These are phyloP conservation scores for Bremia lactucae DNA, from an alignment of 352 stramenopile species.

Conservation along the genomic window DNA sequence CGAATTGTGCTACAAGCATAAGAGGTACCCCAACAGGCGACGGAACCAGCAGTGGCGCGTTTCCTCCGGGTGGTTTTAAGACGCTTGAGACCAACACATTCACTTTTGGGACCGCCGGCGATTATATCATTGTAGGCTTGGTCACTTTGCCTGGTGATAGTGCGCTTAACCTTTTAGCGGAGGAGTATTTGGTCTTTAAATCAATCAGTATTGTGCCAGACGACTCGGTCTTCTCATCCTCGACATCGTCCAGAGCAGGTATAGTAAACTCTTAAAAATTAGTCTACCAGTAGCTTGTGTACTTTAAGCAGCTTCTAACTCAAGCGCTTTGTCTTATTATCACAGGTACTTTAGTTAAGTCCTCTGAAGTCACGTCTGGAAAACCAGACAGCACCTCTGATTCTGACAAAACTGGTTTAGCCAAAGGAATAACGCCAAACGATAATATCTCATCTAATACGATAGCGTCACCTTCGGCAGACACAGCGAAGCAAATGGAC, in stretches of 20 bases:
- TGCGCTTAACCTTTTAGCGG: slow-evolving; percentile 32
- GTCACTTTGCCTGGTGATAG: slow-evolving; percentile 47
- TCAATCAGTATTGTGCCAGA: slow-evolving; percentile 54
- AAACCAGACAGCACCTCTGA: slow-evolving; percentile 1
- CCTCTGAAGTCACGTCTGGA: slow-evolving; percentile 4
- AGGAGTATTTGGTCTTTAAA: slow-evolving; percentile 58
- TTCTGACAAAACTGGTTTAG: too few relatives aligned
- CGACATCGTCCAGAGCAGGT: slow-evolving; percentile 18
- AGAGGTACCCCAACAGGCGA: slow-evolving; percentile 28
- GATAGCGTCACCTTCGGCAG: slow-evolving; percentile 4
- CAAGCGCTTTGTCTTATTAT: slow-evolving; percentile 11
- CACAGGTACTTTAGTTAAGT: slow-evolving; percentile 12
- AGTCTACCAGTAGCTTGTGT: too few relatives aligned
- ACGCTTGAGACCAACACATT: slow-evolving; percentile 38
- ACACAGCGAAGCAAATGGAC: slow-evolving; percentile 1
- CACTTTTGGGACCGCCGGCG: slow-evolving; percentile 32
- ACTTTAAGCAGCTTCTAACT: too few relatives aligned
- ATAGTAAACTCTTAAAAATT: slow-evolving; percentile 7
- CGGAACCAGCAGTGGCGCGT: slow-evolving; percentile 26
- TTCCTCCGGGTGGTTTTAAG: slow-evolving; percentile 33
- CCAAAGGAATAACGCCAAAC: too few relatives aligned
- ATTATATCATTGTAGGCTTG: slow-evolving; percentile 58
- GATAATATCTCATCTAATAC: slow-evolving; percentile 2
- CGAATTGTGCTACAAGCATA: slow-evolving; percentile 49
- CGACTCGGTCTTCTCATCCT: slow-evolving; percentile 24